phyloP scores from a whole-genome alignment of 768 basidiomycete species.

The Ramaria sp. region DNA sequence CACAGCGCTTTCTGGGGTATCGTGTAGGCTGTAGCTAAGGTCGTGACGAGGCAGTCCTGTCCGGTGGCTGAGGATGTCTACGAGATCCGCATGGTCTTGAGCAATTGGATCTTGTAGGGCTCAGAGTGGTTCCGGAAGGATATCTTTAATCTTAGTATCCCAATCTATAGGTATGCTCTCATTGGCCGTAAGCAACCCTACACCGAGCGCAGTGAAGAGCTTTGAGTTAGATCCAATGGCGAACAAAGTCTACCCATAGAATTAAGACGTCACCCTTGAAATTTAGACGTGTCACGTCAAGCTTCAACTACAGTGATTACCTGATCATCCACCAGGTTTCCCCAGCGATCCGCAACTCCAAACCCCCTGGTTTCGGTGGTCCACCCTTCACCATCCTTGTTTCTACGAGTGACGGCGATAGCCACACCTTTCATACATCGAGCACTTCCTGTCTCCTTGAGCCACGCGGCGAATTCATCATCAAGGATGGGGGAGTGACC shows the following conservation, averaged over 20 bases:
- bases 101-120: constrained; percentile 32
- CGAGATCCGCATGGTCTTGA: constrained; percentile 23
- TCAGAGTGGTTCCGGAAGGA: constrained; percentile 32
- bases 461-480: background rate
- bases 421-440: constrained; percentile 8
- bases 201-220: constrained; percentile 27
- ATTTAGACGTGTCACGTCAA: background rate
- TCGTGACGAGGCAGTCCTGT: constrained; percentile 32
- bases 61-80: constrained; percentile 30
- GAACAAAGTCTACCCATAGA: constrained; percentile 25
- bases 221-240: constrained; percentile 28
- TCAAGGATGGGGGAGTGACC: background rate
- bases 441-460: background rate
- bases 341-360: constrained; percentile 1
- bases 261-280: background rate
- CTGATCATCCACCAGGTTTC: background rate
- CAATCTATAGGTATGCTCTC: constrained; percentile 23
- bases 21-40: constrained; percentile 18
- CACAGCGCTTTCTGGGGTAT: constrained; percentile 18
- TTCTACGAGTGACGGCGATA: constrained; percentile 3
- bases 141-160: constrained; percentile 25
- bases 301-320: background rate
- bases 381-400: background rate
- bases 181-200: constrained; percentile 34
- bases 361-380: constrained; percentile 2